Evolutionary conservation across 1,139 yeast species (phyloP), one percentile per base, ranked within the genome.

Genomic region (Kodamaea sp.): DNA sequence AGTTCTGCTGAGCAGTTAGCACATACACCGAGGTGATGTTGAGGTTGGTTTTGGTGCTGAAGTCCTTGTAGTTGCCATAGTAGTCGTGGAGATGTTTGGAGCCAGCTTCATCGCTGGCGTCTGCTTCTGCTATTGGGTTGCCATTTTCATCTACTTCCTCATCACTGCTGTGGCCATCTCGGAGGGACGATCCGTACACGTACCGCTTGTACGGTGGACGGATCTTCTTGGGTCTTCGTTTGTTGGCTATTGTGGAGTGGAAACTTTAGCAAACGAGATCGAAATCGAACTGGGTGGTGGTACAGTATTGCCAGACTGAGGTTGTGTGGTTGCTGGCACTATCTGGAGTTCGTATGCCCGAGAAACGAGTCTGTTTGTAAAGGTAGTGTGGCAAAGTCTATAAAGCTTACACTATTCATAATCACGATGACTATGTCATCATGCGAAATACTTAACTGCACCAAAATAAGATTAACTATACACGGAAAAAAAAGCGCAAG

Each of bases 221-320:
- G 37, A 74, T 68, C 70, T 88, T 83, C 68, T 84, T 84, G 11
- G 96, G 89, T 58, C 96, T 73, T 54, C 90, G 64, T 61, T 88
- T 88, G 60, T 88, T 88, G 29, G 89, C 95, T 79, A 88, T 88
- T 42, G 55, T 67, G 68, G 36, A 32, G 3, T n/a, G n/a, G n/a
- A n/a, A n/a, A n/a, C n/a, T n/a, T n/a, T n/a, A n/a, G n/a, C n/a
- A n/a, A n/a, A n/a, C n/a, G n/a, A n/a, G n/a, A n/a, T n/a, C n/a
- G n/a, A n/a, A n/a, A n/a, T n/a, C n/a, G n/a, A n/a, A n/a, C n/a
- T n/a, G n/a, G n/a, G n/a, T n/a, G n/a, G n/a, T n/a, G n/a, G n/a
- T n/a, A n/a, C n/a, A n/a, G n/a, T n/a, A n/a, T n/a, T n/a, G n/a
- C n/a, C n/a, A n/a, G n/a, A n/a, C n/a, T n/a, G n/a, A n/a, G n/a